Evolutionary conservation across 257 asterid genomes (phyloP), one percentile per base, ranked within the genome.

Genomic region (Scutellaria galericulata): DNA sequence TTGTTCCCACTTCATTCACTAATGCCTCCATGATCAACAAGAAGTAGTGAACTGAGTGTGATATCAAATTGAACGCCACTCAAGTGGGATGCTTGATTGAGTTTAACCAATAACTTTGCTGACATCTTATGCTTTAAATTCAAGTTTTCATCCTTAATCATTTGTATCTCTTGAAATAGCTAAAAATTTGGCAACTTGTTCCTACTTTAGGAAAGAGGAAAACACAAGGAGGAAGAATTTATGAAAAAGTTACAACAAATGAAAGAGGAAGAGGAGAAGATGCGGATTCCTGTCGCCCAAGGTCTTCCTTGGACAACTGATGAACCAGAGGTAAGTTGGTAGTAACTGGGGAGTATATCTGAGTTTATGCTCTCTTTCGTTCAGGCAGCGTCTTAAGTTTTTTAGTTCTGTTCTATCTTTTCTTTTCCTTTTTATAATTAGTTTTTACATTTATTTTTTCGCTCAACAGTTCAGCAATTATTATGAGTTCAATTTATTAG

Each of bases 271-370:
- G 96, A 92, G 78, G 96, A 92, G 84, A 95, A 82, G 78, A 77
- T 65, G 84, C 74, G 96, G 82, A 81, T 89, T 83, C 97, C 96
- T 58, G 22, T 92, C 61, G 98, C 99, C 35, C 98, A 88, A 76
- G 98, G 97, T 78, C 97, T 95, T 78, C 99, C 99, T 18, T 90
- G 94, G 96, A 95, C 97, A 61, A 92, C 97, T 20, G 99, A 90
- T 54, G 96, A 95, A 82, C 99, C 99, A 44, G 97, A 90, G 96
- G 99, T 95, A 84, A 66, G 37, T 41, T 44, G 68, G n/a, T 51
- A 44, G 40, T 62, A 56, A 50, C 52, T 48, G 18, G n/a, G 45
- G 7, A 44, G 71, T 47, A 31, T 64, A 14, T 10, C 55, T 64
- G 41, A 48, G 22, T 20, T 5, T 46, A 18, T 52, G 62, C 68